phyloP scores from a whole-genome alignment of 805 yeast species.

The Henningerozyma blattae region DNA sequence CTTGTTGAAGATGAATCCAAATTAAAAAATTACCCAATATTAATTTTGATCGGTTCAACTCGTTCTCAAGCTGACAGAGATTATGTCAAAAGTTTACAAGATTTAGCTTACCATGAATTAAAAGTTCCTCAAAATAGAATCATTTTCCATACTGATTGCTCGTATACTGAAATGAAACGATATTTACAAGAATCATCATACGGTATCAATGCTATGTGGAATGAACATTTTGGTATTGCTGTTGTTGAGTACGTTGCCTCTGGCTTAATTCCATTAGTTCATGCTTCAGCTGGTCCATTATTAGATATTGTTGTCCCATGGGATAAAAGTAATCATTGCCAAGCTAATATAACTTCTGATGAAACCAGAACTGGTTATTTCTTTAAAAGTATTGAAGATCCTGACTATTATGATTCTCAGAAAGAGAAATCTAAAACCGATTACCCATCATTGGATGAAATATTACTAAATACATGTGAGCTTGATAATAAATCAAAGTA shows the following conservation, averaged over 20 bases:
- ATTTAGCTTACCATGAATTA: slow-evolving; percentile 29
- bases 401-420: too few relatives aligned
- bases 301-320: slow-evolving; percentile 69
- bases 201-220: slow-evolving; percentile 98
- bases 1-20: slow-evolving; percentile 22
- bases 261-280: slow-evolving; percentile 81
- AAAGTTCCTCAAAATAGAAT: slow-evolving; percentile 30
- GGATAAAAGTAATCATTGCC: slow-evolving; percentile 23
- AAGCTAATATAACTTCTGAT: slow-evolving; percentile 21
- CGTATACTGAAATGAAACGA: slow-evolving; percentile 47
- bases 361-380: slow-evolving; percentile 61
- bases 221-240: slow-evolving; percentile 97
- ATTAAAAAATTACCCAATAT: slow-evolving; percentile 35
- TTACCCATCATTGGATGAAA: slow-evolving; percentile 38
- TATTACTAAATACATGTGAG: slow-evolving; percentile 33
- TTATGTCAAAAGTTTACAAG: slow-evolving; percentile 40
- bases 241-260: slow-evolving; percentile 85
- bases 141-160: slow-evolving; percentile 60
- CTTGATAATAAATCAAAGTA: slow-evolving; percentile 27
- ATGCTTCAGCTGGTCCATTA: slow-evolving; percentile 92
- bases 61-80: slow-evolving; percentile 54
- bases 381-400: slow-evolving; percentile 60
- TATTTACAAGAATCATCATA: slow-evolving; percentile 45
- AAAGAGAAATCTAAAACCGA: slow-evolving; percentile 2
- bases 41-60: slow-evolving; percentile 77